Evolutionary conservation across 306 rosid species (phyloP).

Genomic region (Erythrophleum fordii): DNA sequence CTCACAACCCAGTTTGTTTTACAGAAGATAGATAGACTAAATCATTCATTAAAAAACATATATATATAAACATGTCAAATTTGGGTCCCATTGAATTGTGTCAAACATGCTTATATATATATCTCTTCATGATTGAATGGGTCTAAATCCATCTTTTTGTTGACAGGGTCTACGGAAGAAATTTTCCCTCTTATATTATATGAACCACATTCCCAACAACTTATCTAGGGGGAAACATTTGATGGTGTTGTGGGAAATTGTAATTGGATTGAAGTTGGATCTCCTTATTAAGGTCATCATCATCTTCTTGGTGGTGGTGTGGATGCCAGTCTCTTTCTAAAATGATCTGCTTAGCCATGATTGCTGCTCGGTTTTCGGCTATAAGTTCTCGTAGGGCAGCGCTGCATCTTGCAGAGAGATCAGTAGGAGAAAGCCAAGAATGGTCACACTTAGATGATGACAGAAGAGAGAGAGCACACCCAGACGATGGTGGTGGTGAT

Average conservation of each 20-base stretch:
- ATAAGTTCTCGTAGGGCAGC: conserved; percentile 86
- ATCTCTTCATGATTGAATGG: neutral
- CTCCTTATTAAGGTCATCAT: conserved; percentile 45
- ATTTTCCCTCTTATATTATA: conserved; percentile 42
- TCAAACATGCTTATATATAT: neutral
- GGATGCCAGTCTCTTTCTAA: conserved; percentile 59
- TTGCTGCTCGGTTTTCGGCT: conserved; percentile 82
- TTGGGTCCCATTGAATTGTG: neutral
- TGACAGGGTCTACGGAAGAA: neutral
- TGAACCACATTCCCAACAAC: conserved; percentile 39
- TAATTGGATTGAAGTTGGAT: conserved; percentile 43
- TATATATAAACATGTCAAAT: neutral
- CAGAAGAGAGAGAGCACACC: conserved; percentile 99
- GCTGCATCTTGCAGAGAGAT: conserved; percentile 81
- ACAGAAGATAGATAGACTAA: neutral
- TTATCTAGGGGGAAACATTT: conserved; percentile 60
- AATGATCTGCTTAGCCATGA: conserved; percentile 61
- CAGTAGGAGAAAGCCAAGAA: conserved; percentile 60
- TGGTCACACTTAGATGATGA: conserved; percentile 68
- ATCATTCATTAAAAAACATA: neutral
- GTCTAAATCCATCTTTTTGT: neutral
- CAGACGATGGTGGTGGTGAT: conserved; percentile 41
- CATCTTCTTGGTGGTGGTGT: conserved; percentile 50
- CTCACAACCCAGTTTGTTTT: neutral
- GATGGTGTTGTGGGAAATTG: conserved; percentile 47